phyloP scores from a whole-genome alignment of 768 basidiomycete genomes.

The Boletus huronensis region DNA sequence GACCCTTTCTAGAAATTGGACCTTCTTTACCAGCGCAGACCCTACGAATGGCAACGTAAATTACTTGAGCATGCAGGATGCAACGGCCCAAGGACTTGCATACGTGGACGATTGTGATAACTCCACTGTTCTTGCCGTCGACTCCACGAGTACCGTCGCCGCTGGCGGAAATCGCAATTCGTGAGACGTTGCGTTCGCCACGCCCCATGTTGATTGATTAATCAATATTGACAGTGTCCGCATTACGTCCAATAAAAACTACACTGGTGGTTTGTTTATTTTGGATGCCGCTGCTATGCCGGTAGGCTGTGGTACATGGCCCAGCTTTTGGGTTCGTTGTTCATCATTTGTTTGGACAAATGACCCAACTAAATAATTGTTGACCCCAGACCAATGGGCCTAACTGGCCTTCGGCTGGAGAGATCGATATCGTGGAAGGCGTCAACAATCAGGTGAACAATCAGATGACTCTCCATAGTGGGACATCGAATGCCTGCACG shows the following conservation, averaged over 20 bases:
- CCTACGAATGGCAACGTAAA: slow-evolving; percentile 71
- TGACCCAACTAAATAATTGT: neutral
- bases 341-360: neutral
- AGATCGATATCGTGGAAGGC: slow-evolving; percentile 75
- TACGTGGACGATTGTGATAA: slow-evolving; percentile 54
- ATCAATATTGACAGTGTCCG: slow-evolving; percentile 47
- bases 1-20: slow-evolving; percentile 50
- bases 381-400: slow-evolving; percentile 42
- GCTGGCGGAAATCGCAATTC: slow-evolving; percentile 54
- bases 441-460: slow-evolving; percentile 58
- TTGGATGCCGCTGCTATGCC: slow-evolving; percentile 72
- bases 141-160: slow-evolving; percentile 47
- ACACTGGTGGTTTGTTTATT: slow-evolving; percentile 68
- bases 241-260: slow-evolving; percentile 60
- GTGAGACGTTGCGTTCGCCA: slow-evolving; percentile 26
- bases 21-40: slow-evolving; percentile 60
- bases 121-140: slow-evolving; percentile 60
- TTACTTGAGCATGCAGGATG: slow-evolving; percentile 48
- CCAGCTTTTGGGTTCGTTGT: slow-evolving; percentile 50
- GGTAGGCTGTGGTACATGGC: slow-evolving; percentile 61
- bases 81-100: slow-evolving; percentile 51
- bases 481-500: slow-evolving; percentile 37
- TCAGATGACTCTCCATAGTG: slow-evolving; percentile 64
- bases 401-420: slow-evolving; percentile 52
- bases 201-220: neutral